These are phyloP conservation scores for Didymella pinodella DNA, from an alignment of 2,329 filamentous ascomycete genomes.

Conservation along the genomic window DNA sequence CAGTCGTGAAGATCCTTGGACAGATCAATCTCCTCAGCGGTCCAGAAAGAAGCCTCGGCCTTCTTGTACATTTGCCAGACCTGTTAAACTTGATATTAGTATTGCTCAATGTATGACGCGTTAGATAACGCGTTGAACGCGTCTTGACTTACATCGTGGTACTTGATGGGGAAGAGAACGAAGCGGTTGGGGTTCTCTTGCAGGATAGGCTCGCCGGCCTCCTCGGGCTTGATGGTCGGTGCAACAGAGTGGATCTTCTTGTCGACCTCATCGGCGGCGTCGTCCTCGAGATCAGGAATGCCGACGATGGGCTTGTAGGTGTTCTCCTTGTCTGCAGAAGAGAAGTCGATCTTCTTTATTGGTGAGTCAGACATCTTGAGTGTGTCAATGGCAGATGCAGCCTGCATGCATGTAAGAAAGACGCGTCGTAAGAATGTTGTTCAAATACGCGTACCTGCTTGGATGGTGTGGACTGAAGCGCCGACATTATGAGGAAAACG, in stretches of 20 bases:
- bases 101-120: constrained; percentile 64
- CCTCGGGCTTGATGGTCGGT: constrained; percentile 66
- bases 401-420: constrained; percentile 64
- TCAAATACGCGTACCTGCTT: constrained; percentile 68
- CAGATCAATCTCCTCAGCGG: constrained; percentile 97
- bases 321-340: constrained; percentile 81
- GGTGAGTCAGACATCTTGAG: constrained; percentile 91
- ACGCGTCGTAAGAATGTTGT: constrained; percentile 38
- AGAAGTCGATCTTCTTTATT: constrained; percentile 87
- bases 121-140: constrained; percentile 56
- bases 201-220: constrained; percentile 87
- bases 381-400: constrained; percentile 83
- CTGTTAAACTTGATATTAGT: constrained; percentile 60
- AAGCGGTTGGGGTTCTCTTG: constrained; percentile 96
- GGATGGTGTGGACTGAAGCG: constrained; percentile 73
- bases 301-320: constrained; percentile 65
- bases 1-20: constrained; percentile 99
- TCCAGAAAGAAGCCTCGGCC: constrained; percentile 99
- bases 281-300: constrained; percentile 56
- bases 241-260: constrained; percentile 63
- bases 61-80: constrained; percentile 99
- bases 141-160: constrained; percentile 85
- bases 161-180: constrained; percentile 98
- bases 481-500: constrained; percentile 68
- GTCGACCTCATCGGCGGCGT: constrained; percentile 38